phyloP scores from a whole-genome alignment of 2,329 filamentous ascomycete genomes.

The Lizonia empirigonia region DNA sequence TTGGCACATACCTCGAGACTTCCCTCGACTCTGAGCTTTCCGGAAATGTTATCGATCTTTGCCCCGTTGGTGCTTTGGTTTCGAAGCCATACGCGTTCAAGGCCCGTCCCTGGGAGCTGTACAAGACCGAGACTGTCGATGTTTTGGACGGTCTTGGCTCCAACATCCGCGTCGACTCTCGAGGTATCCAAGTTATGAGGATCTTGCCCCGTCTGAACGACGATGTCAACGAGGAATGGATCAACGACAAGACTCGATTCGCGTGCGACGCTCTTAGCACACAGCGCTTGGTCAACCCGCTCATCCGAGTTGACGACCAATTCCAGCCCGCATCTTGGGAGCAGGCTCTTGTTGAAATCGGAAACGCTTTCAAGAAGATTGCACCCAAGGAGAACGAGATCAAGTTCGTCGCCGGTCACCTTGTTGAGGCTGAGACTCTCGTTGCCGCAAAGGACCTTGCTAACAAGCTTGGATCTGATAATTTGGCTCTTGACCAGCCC shows the following conservation, averaged over 20 bases:
- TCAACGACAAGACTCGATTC: conserved; percentile 97
- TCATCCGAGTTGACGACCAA: conserved; percentile 85
- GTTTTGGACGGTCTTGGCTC: conserved; percentile 92
- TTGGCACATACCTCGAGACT: conserved; percentile 95
- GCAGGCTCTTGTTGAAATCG: conserved; percentile 88
- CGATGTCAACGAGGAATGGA: conserved; percentile 99
- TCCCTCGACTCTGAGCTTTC: conserved; percentile 94
- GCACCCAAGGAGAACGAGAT: conserved; percentile 91
- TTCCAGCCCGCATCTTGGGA: conserved; percentile 96
- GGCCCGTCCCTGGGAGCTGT: conserved; percentile 94
- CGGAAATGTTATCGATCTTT: conserved; percentile 96
- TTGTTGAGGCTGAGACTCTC: conserved; percentile 89
- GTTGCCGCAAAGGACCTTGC: conserved; percentile 97
- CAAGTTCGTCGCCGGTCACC: conserved; percentile 89
- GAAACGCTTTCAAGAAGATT: conserved; percentile 76
- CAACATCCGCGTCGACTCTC: conserved; percentile 90
- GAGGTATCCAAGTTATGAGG: conserved; percentile 95
- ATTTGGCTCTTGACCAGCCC: conserved; percentile 89
- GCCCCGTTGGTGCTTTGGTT: conserved; percentile 93
- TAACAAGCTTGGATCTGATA: conserved; percentile 96
- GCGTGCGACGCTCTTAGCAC: conserved; percentile 96
- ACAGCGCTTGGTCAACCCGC: conserved; percentile 88
- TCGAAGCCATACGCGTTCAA: conserved; percentile 99
- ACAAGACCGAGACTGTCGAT: conserved; percentile 94
- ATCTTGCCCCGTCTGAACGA: conserved; percentile 92